Conservation (phyloP, 1,284 basidiomycete species). For the Ustanciosporium gigantosporum region DNA sequence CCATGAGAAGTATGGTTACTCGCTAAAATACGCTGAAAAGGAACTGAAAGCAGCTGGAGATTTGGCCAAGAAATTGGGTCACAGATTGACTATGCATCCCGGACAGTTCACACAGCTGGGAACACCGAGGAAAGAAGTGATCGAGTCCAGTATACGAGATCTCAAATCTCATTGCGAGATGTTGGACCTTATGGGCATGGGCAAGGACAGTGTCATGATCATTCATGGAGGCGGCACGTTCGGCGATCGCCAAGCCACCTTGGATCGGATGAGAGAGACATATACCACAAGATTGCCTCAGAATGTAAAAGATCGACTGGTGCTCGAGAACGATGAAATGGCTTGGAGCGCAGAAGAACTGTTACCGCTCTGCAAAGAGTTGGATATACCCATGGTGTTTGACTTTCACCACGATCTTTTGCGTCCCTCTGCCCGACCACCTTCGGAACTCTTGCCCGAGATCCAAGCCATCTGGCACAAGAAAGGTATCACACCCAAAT, state of each 20-base stretch:
- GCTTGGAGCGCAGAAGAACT: slow-evolving; percentile 86
- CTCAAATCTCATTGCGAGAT: slow-evolving; percentile 82
- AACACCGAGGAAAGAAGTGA: slow-evolving; percentile 73
- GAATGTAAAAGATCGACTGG: slow-evolving; percentile 73
- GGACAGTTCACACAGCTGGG: slow-evolving; percentile 81
- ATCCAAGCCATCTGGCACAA: slow-evolving; percentile 75
- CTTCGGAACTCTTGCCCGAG: slow-evolving; percentile 69
- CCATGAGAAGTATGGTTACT: slow-evolving; percentile 78
- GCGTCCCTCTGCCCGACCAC: slow-evolving; percentile 46
- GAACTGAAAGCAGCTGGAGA: slow-evolving; percentile 70
- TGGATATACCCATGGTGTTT: slow-evolving; percentile 72
- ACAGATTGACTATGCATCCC: slow-evolving; percentile 82
- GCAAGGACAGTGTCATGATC: slow-evolving; percentile 76
- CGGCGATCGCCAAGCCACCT: slow-evolving; percentile 73
- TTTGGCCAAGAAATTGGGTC: slow-evolving; percentile 75
- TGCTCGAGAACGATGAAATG: slow-evolving; percentile 89
- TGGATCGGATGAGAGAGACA: slow-evolving; percentile 74
- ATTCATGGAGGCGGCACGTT: slow-evolving; percentile 74
- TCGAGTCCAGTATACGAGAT: slow-evolving; percentile 76
- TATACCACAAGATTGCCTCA: slow-evolving; percentile 69
- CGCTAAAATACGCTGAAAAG: slow-evolving; percentile 71
- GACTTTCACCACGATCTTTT: slow-evolving; percentile 60
- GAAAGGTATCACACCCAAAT: slow-evolving; percentile 78
- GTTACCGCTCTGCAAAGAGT: slow-evolving; percentile 77
- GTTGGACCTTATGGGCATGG: slow-evolving; percentile 79